These are phyloP conservation scores for Pseudozyma pruni DNA, from an alignment of 1,284 basidiomycete species.

Conservation along the genomic window DNA sequence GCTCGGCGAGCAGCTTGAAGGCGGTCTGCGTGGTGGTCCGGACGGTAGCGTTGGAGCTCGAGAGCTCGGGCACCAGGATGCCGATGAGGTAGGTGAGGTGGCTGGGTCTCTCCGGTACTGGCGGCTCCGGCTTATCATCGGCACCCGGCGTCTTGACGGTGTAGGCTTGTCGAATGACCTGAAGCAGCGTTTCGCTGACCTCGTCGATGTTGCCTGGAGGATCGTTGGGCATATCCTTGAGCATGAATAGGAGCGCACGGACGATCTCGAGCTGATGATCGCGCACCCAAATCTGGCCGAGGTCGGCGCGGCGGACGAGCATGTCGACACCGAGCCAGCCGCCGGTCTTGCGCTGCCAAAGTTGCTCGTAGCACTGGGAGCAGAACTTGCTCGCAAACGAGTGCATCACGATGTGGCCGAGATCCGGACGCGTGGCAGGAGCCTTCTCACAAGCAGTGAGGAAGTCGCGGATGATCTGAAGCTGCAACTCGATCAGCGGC, in stretches of 20 bases:
- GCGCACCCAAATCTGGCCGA: conserved; percentile 78
- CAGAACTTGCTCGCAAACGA: conserved; percentile 64
- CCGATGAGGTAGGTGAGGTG: conserved; percentile 75
- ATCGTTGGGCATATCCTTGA: conserved; percentile 95
- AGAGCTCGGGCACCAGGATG: conserved; percentile 89
- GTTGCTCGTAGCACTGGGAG: conserved; percentile 66
- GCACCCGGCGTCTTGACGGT: conserved; percentile 34
- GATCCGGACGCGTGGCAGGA: conserved; percentile 55
- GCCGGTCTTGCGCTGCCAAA: conserved; percentile 67
- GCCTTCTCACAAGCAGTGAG: conserved; percentile 49
- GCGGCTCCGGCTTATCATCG: conserved; percentile 42
- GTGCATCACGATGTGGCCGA: conserved; percentile 63
- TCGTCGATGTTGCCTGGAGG: conserved; percentile 83
- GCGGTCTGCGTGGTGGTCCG: conserved; percentile 85
- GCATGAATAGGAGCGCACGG: conserved; percentile 87
- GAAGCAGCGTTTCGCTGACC: conserved; percentile 81
- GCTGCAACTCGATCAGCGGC: conserved; percentile 54
- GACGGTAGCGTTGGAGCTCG: conserved; percentile 86
- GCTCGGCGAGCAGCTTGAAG: conserved; percentile 81
- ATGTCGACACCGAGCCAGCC: conserved; percentile 66
- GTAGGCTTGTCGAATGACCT: conserved; percentile 74
- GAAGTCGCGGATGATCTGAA: conserved; percentile 59
- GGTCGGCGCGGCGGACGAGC: conserved; percentile 69
- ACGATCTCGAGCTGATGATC: conserved; percentile 92
- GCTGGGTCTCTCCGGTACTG: conserved; percentile 47